Conservation (phyloP, 106 monocot genomes). For the Vanilla planifolia region DNA sequence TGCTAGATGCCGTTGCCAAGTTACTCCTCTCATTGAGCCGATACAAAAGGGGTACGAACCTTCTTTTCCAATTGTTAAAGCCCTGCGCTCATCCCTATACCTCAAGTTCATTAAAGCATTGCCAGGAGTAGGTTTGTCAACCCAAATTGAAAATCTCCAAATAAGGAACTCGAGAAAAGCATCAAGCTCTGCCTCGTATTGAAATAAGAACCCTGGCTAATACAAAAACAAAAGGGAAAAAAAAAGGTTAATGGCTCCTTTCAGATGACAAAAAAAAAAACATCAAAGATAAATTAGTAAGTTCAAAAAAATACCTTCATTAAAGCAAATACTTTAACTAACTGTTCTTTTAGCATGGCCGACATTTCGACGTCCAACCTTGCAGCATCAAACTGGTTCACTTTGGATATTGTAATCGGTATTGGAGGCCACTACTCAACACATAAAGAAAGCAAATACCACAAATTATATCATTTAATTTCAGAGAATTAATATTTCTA, state of each 20-base stretch:
- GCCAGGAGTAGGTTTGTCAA: slow-evolving; percentile 96
- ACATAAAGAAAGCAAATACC: neutral
- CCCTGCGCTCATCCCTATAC: slow-evolving; percentile 78
- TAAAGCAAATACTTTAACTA: slow-evolving; percentile 88
- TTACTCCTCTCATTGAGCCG: too few species aligned
- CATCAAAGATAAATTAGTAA: neutral
- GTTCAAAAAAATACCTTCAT: slow-evolving; percentile 64
- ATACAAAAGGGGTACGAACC: slow-evolving; percentile 25
- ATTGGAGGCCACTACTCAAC: slow-evolving; percentile 21
- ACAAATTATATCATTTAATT: neutral
- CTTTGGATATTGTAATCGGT: slow-evolving; percentile 75
- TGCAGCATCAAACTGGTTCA: slow-evolving; percentile 97
- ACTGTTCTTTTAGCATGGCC: slow-evolving; percentile 93
- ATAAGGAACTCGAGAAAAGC: slow-evolving; percentile 99
- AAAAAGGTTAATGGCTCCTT: neutral
- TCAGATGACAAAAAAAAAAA: slow-evolving; percentile 2
- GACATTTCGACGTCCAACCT: slow-evolving; percentile 98
- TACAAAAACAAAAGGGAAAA: slow-evolving; percentile 31
- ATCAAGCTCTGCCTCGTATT: slow-evolving; percentile 95
- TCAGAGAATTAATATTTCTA: too few species aligned
- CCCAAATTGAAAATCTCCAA: slow-evolving; percentile 99
- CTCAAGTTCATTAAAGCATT: slow-evolving; percentile 98
- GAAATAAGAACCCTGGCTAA: slow-evolving; percentile 98
- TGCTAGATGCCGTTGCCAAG: too few species aligned
- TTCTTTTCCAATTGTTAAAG: slow-evolving; percentile 39